Evolutionary conservation across 768 basidiomycete species (phyloP), one percentile per base, ranked within the genome.

Genomic region (Dentipellis fragilis): DNA sequence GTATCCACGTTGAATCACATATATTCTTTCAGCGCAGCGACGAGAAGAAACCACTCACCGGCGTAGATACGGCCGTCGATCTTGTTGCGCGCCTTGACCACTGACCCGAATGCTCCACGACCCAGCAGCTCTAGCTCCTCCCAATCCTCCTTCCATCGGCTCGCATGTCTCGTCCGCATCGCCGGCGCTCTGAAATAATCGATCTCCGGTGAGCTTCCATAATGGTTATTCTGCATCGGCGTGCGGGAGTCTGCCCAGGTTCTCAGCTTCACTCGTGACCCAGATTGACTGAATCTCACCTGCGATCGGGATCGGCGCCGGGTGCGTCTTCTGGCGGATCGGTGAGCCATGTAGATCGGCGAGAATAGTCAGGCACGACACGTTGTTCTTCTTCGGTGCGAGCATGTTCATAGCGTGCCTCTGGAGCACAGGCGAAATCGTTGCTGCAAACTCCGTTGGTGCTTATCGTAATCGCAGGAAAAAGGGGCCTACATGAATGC

Each of bases 141-240:
- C 84, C 90, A 97, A 62, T 97, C 93, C 54, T 90, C 86, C 63
- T 89, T 88, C 83, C 92, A 97, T 57, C 93, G 72, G 63, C 91
- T 93, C 2, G 77, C 67, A 14, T 83, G 80, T 34, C 79, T 74
- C 23, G 76, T 66, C 22, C 58, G 63, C 51, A 54, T 64, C 10
- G 68, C 61, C 11, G 77, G 73, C 58, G 68, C 63, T 49, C 71
- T 69, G 66, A 84, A 83, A 65, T 84, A 86, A 42, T 84, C 85
- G 8, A 75, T 73, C 51, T 89, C 85, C 0, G 88, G 87, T 0
- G 87, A 86, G 5, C 78, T 67, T 11, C 62, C 75, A 49, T 70
- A 66, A 56, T 66, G 69, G 54, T 56, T 63, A 35, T 68, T 67
- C 7, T 77, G 73, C n/a, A 78, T 66, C 0, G 83, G 80, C 0